Evolutionary conservation across 2,329 filamentous ascomycete genomes (phyloP).

Genomic region (Penicillium sp.): DNA sequence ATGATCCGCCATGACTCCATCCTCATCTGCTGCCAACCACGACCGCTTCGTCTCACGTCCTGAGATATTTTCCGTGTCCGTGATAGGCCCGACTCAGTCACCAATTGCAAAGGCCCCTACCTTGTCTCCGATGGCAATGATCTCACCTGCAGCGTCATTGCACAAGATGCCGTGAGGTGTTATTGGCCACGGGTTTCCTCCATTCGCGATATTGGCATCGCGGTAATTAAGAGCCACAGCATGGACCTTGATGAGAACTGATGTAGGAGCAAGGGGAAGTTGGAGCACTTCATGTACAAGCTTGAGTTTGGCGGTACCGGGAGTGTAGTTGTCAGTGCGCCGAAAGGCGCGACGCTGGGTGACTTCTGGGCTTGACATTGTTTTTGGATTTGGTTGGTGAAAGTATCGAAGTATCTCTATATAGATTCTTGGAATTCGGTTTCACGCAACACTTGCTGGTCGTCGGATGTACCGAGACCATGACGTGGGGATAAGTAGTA

Average conservation of each 20-base stretch:
- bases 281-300: slow-evolving; percentile 37
- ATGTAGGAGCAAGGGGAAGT: slow-evolving; percentile 31
- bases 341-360: slow-evolving; percentile 30
- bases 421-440: too few species aligned
- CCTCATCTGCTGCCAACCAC: slow-evolving; percentile 49
- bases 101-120: slow-evolving; percentile 36
- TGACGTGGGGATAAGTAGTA: too few species aligned
- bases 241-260: slow-evolving; percentile 26
- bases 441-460: too few species aligned
- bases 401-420: too few species aligned
- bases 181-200: slow-evolving; percentile 46
- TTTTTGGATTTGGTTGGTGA: background rate
- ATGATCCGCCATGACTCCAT: slow-evolving; percentile 47
- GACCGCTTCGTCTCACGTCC: slow-evolving; percentile 39
- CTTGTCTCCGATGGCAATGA: slow-evolving; percentile 41
- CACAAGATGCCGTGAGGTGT: slow-evolving; percentile 30
- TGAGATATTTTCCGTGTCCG: slow-evolving; percentile 45
- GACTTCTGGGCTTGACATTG: background rate
- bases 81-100: slow-evolving; percentile 43
- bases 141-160: slow-evolving; percentile 48
- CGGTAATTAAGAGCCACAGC: slow-evolving; percentile 28
- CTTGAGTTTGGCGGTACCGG: slow-evolving; percentile 36
- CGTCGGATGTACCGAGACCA: too few species aligned
- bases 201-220: slow-evolving; percentile 29
- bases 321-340: slow-evolving; percentile 36